A percentile compares a stretch with the other conserved stretches of the same genome.
These are phyloP conservation scores for Tanozyma kutaoensis DNA, from an alignment of 805 yeast genomes.

Conservation along the genomic window DNA sequence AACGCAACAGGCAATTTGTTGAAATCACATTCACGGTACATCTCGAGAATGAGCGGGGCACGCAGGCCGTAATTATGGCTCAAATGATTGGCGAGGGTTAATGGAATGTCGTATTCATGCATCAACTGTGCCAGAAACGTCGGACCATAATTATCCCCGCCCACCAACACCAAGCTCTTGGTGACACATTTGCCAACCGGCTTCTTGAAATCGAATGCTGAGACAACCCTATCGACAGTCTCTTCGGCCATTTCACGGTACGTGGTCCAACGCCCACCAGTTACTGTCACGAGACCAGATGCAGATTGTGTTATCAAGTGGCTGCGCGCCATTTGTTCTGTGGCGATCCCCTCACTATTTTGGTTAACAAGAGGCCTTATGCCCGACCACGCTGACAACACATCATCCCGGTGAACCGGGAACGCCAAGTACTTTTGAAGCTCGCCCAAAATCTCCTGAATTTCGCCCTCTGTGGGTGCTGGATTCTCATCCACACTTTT, in stretches of 20 bases:
- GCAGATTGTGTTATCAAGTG: conserved; percentile 66
- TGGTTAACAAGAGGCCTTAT: conserved; percentile 75
- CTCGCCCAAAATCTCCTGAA: conserved; percentile 75
- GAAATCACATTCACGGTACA: conserved; percentile 36
- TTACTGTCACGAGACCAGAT: conserved; percentile 72
- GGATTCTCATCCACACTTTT: conserved; percentile 62
- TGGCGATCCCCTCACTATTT: conserved; percentile 31
- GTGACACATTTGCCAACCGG: conserved; percentile 37
- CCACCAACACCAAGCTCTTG: conserved; percentile 44
- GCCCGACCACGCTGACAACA: conserved; percentile 93
- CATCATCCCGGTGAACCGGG: conserved; percentile 83
- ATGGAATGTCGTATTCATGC: conserved; percentile 63
- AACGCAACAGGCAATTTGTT: conserved; percentile 56
- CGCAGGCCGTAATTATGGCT: conserved; percentile 84
- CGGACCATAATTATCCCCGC: conserved; percentile 70
- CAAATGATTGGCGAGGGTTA: conserved; percentile 67
- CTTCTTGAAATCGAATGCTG: conserved; percentile 25
- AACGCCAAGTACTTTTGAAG: conserved; percentile 81
- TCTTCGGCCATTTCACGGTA: conserved; percentile 97
- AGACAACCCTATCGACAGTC: conserved; percentile 64
- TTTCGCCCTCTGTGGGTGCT: conserved; percentile 77
- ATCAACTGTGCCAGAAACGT: conserved; percentile 68
- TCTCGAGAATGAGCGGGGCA: conserved; percentile 58
- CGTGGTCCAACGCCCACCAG: conserved; percentile 98
- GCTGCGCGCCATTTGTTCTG: conserved; percentile 85